A percentile compares a stretch with the other conserved stretches of the same genome.
phyloP scores from a whole-genome alignment of 23 red algal species.

The Gracilaria gracilis region DNA sequence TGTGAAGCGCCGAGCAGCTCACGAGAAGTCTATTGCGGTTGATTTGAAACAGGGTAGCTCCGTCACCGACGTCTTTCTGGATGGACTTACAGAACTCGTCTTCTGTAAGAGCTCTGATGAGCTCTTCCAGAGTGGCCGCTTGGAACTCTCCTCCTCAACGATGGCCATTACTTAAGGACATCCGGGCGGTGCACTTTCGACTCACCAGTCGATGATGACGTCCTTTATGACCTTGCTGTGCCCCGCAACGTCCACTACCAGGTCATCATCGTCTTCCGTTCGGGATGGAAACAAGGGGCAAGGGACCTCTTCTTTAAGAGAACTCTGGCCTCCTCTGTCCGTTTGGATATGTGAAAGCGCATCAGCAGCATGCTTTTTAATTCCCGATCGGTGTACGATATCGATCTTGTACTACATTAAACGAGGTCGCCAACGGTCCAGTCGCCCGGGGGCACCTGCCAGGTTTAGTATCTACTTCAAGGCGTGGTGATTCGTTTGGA shows the following conservation, averaged over 20 bases:
- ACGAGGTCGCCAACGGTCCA: slow-evolving; percentile 36
- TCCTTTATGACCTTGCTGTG: background rate
- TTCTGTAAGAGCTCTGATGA: background rate
- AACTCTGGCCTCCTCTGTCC: slow-evolving; percentile 1
- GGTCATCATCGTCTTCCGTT: background rate
- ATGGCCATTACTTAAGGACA: background rate
- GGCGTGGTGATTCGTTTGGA: slow-evolving; percentile 21
- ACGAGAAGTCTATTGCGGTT: slow-evolving; percentile 11
- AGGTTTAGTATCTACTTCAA: slow-evolving; percentile 31
- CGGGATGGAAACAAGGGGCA: background rate
- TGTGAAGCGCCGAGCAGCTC: background rate
- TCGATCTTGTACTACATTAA: slow-evolving; percentile 45
- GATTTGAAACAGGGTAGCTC: background rate
- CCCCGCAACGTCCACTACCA: background rate
- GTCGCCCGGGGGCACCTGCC: background rate
- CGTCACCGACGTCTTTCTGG: background rate
- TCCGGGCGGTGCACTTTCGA: background rate
- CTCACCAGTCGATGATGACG: background rate
- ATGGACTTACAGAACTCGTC: slow-evolving; percentile 24
- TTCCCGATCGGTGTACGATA: slow-evolving; percentile 14
- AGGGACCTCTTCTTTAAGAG: slow-evolving; percentile 23
- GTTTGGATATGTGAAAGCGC: slow-evolving; percentile 25
- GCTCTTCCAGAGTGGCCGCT: background rate
- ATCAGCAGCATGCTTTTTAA: slow-evolving; percentile 33
- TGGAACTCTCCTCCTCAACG: background rate